phyloP scores from a whole-genome alignment of 352 stramenopile genomes.

The Globisporangium irregulare region DNA sequence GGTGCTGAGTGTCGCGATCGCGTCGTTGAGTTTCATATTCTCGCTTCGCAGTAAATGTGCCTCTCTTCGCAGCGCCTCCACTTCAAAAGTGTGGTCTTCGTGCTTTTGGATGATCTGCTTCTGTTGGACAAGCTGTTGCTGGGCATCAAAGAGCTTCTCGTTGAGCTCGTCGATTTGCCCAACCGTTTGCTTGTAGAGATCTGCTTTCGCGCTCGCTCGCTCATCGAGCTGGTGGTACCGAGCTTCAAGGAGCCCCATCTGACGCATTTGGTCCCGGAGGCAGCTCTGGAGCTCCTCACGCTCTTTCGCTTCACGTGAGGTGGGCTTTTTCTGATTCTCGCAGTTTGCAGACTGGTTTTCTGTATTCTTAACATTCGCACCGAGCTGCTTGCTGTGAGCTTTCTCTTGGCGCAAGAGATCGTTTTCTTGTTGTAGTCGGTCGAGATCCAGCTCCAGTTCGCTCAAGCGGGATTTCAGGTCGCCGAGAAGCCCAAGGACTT shows the following conservation, averaged over 20 bases:
- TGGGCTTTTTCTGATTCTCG: background rate
- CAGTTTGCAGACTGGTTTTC: background rate
- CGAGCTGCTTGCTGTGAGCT: background rate
- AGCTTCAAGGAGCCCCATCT: slow-evolving; percentile 52
- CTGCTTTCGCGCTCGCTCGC: slow-evolving; percentile 32
- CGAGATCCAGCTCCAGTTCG: slow-evolving; percentile 45
- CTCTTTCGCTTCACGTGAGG: slow-evolving; percentile 3
- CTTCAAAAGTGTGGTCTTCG: slow-evolving; percentile 26
- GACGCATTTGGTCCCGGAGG: slow-evolving; percentile 32
- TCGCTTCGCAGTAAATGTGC: slow-evolving; percentile 52
- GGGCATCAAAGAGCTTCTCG: slow-evolving; percentile 36
- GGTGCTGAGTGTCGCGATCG: slow-evolving; percentile 41
- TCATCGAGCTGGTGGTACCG: slow-evolving; percentile 45
- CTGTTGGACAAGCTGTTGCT: slow-evolving; percentile 41
- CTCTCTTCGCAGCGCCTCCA: slow-evolving; percentile 42
- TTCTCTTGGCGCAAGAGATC: slow-evolving; percentile 38
- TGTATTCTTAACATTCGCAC: background rate
- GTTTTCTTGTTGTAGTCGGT: slow-evolving; percentile 50
- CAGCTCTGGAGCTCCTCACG: slow-evolving; percentile 30
- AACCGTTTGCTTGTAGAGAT: slow-evolving; percentile 38
- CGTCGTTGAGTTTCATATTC: slow-evolving; percentile 48
- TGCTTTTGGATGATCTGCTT: slow-evolving; percentile 33
- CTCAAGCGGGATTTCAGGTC: slow-evolving; percentile 38
- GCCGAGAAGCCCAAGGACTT: slow-evolving; percentile 24
- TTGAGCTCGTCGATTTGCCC: slow-evolving; percentile 37